Percentiles rank a stretch among this genome's conserved stretches.
Evolutionary conservation across 345 rosid species (phyloP).

Genomic region (Sonneratia alba): DNA sequence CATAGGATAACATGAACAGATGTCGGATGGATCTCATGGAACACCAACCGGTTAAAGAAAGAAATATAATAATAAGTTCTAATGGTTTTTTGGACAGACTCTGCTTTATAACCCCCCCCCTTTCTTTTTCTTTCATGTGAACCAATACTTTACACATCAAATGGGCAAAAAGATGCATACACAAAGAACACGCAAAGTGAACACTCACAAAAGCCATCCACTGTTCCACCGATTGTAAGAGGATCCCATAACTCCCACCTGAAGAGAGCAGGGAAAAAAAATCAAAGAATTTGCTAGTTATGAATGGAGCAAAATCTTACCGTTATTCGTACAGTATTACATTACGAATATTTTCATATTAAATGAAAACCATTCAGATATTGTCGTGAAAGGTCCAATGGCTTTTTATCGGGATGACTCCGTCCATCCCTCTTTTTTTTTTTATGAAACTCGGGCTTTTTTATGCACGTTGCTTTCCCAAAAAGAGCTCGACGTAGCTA

Average conservation of each 20-base stretch:
- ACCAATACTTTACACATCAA: neutral
- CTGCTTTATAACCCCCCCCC: neutral
- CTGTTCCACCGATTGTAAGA: neutral
- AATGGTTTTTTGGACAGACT: constrained; percentile 6
- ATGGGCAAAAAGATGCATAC: neutral
- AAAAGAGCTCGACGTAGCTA: no score
- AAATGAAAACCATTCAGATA: neutral
- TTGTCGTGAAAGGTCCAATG: neutral
- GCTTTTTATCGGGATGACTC: no score
- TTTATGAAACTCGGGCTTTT: no score
- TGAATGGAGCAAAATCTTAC: no score
- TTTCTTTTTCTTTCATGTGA: neutral
- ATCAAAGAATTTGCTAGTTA: no score
- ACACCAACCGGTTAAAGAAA: neutral
- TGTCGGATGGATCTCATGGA: constrained; percentile 1
- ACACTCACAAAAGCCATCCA: neutral
- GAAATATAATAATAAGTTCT: neutral
- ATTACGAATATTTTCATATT: no score
- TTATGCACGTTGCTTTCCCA: no score
- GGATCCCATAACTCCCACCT: neutral
- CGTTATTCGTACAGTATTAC: no score
- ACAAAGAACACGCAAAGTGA: constrained; percentile 9
- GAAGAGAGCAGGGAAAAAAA: neutral
- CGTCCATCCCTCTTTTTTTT: no score
- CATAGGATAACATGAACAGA: constrained; percentile 9